Evolutionary conservation across 192 early-diverging fungal species (phyloP).

Genomic region (Coemansia sp.): DNA sequence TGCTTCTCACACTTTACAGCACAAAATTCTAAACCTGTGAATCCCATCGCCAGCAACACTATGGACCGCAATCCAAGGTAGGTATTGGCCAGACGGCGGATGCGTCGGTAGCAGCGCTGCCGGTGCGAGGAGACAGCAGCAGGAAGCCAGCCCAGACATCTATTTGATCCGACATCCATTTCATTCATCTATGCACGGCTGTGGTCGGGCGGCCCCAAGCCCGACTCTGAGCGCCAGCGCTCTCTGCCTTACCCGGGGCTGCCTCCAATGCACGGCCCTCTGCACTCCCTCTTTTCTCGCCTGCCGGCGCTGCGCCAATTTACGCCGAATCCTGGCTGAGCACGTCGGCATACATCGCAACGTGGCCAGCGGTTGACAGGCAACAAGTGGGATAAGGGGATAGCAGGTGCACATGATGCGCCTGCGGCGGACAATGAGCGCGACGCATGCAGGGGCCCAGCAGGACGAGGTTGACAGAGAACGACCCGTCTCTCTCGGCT

Average conservation of each 20-base stretch:
- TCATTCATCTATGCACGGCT: background rate
- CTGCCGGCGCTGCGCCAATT: slow-evolving; percentile 2
- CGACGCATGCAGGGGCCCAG: background rate
- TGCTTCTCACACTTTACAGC: background rate
- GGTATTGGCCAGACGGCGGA: too few species aligned
- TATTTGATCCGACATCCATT: background rate
- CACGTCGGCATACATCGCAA: background rate
- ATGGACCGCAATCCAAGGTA: slow-evolving; percentile 4
- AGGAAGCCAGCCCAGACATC: too few species aligned
- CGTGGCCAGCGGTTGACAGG: background rate
- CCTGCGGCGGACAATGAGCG: slow-evolving; percentile 2
- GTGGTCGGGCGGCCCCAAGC: too few species aligned
- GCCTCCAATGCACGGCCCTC: background rate
- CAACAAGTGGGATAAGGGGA: background rate
- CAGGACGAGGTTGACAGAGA: background rate
- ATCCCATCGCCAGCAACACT: too few species aligned
- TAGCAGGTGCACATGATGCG: background rate
- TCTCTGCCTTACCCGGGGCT: background rate
- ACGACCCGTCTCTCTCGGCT: too few species aligned
- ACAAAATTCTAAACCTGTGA: background rate
- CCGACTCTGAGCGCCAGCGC: background rate
- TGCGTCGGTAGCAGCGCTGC: too few species aligned
- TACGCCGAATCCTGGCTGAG: background rate
- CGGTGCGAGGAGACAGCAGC: too few species aligned
- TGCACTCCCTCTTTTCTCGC: background rate